Evolutionary conservation across 1,139 yeast genomes (phyloP), one percentile per base, ranked within the genome.

Genomic region (Candida labiduridarum): DNA sequence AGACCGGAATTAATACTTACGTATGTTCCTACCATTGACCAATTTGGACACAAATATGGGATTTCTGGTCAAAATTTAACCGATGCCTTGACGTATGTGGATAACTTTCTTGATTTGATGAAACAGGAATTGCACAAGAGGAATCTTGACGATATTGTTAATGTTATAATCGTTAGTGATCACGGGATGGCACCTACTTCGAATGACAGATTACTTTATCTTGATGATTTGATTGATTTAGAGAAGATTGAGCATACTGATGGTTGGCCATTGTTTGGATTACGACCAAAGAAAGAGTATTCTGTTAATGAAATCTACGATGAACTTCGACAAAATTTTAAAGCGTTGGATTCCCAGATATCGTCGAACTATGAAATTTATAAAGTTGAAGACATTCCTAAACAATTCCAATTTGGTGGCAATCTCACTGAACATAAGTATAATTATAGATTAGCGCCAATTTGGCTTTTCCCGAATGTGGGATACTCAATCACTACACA

Each of bases 101-200:
- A 92, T 66, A 63, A 67, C 14, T 84, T 87, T 55, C 66, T 92
- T 12, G 79, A 76, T 16, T 63, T 71, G 10, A 53, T 90, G 49
- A 68, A 76, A 27, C 55, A 66, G 16, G 86, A 81, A 14, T 60
- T 92, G 18, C 57, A 64, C 1, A 58, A 63, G 16, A 74, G 96
- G 49, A 83, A 87, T 54, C 69, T 90, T 53, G 69, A 78, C 1
- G 76, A 82, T 36, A 76, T 89, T 44, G 89, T 87, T 11, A 92
- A 92, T 64, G 69, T 92, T 22, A 70, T 92, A 0, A 71, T 92
- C 45, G 87, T 91, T 1, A 89, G 96, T 48, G 97, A 91, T 63
- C 97, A 91, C 64, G 97, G 97, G 6, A 90, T 91, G 96, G 87
- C 96, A 0, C 95, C 96, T 2, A 87, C 96, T 0, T 80, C 90